These are phyloP conservation scores for Penicillium sclerotiorum DNA, from an alignment of 2,329 filamentous ascomycete genomes.

Conservation along the genomic window DNA sequence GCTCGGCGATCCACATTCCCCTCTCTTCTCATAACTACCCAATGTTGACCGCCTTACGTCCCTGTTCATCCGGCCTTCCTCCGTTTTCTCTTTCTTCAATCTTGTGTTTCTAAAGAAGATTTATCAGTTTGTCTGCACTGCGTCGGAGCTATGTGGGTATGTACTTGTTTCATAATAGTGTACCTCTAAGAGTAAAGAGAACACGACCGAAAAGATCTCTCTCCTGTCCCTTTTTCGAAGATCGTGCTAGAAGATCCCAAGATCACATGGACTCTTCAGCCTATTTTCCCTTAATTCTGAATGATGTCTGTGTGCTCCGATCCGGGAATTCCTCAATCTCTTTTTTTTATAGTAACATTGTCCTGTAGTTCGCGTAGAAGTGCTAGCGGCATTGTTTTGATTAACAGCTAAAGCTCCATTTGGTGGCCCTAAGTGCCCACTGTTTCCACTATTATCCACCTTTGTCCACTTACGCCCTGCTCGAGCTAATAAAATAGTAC, in stretches of 20 bases:
- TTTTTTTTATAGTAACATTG: not conserved
- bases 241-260: no score
- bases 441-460: not conserved
- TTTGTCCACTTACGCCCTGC: no score
- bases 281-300: not conserved
- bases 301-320: not conserved
- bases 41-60: not conserved
- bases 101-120: not conserved
- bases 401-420: no score
- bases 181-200: conserved; percentile 4
- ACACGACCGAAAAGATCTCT: not conserved
- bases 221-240: no score
- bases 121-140: conserved; percentile 2
- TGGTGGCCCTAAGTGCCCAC: no score
- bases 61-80: not conserved
- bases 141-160: conserved; percentile 10
- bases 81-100: not conserved
- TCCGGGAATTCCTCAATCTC: not conserved
- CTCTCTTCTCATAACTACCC: not conserved
- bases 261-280: no score
- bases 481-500: no score
- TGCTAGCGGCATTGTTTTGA: no score
- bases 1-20: not conserved
- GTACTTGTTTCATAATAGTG: conserved; percentile 9
- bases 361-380: no score